A percentile compares a stretch with the other conserved stretches of the same genome.
phyloP scores from a whole-genome alignment of 1,284 basidiomycete species.

The Thelephora terrestris region DNA sequence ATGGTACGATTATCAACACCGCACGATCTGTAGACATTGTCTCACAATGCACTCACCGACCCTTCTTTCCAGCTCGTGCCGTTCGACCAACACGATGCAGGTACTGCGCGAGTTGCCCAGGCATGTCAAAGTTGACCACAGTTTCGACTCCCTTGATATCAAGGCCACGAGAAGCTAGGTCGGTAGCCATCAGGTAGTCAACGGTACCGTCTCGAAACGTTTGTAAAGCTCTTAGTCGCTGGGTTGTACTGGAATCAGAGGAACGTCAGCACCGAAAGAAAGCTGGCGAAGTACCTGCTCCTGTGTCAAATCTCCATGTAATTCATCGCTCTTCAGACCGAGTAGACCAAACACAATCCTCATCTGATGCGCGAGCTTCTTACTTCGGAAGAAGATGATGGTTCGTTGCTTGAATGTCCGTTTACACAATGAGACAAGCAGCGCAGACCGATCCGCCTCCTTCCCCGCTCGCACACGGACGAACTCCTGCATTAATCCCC shows the following conservation, averaged over 20 bases:
- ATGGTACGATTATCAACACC: slow-evolving; percentile 9
- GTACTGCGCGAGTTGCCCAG: slow-evolving; percentile 86
- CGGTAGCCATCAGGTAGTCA: slow-evolving; percentile 91
- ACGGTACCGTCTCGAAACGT: slow-evolving; percentile 80
- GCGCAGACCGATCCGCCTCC: slow-evolving; percentile 73
- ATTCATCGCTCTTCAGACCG: slow-evolving; percentile 79
- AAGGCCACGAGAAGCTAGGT: slow-evolving; percentile 89
- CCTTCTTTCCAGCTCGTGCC: slow-evolving; percentile 87
- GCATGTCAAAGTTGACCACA: slow-evolving; percentile 98
- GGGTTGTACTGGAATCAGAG: slow-evolving; percentile 8
- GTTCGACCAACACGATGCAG: slow-evolving; percentile 95
- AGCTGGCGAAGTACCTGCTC: slow-evolving; percentile 60
- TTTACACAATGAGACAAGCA: slow-evolving; percentile 80
- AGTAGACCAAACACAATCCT: slow-evolving; percentile 87
- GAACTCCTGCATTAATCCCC: slow-evolving; percentile 92
- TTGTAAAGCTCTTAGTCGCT: slow-evolving; percentile 82
- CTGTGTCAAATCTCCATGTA: slow-evolving; percentile 93
- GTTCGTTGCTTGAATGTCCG: slow-evolving; percentile 78
- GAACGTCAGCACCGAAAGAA: slow-evolving; percentile 8
- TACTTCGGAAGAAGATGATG: slow-evolving; percentile 92
- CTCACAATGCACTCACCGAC: slow-evolving; percentile 48
- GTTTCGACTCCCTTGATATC: slow-evolving; percentile 98
- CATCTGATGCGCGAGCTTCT: slow-evolving; percentile 95
- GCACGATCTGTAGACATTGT: not conserved
- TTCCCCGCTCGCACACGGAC: slow-evolving; percentile 76